Evolutionary conservation across 345 rosid genomes (phyloP), one percentile per base, ranked within the genome.

Genomic region (Excoecaria agallocha): DNA sequence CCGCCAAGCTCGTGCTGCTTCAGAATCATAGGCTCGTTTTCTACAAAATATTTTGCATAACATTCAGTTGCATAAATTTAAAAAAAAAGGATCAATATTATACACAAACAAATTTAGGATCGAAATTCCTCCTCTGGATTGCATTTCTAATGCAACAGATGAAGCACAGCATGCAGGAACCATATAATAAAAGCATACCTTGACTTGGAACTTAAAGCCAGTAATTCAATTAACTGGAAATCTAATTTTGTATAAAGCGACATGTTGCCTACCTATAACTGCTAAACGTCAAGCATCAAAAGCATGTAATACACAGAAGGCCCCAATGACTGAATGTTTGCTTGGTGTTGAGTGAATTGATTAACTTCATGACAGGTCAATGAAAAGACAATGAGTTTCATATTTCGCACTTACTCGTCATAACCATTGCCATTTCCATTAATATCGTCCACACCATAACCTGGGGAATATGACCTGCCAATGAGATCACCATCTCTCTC

Each of bases 381-480:
- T 12, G 20, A 4, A 13, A 45, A 49, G 49, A n/a, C 30, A 20
- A 30, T 41, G 66, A 22, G 22, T 13, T 16, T 51, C 48, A 52
- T 8, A 59, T 73, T 66, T 38, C 65, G 64, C 62, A 82, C 95
- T 86, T 82, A 89, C 93, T 83, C 78, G 76, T 73, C 85, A 68
- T 78, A 88, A 73, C 85, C 90, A 76, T 75, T 62, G 71, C 83
- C 91, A 76, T 78, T 81, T 76, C 69, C 82, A 46, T 73, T 77
- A 39, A 60, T 76, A 37, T 81, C 79, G 57, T 70, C 80, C 63
- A 37, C 84, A 75, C 78, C 89, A 80, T 88, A 86, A 30, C 81
- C 83, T 6, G 97, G 93, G 66, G 98, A 90, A 70, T 87, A 89
- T 8, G 94, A 74, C 85, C 92, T 84, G 70, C 79, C 82, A 52